Percentiles rank a stretch among this genome's conserved stretches.
Conservation (phyloP, 345 rosid genomes). For the Erucastrum elatum region DNA sequence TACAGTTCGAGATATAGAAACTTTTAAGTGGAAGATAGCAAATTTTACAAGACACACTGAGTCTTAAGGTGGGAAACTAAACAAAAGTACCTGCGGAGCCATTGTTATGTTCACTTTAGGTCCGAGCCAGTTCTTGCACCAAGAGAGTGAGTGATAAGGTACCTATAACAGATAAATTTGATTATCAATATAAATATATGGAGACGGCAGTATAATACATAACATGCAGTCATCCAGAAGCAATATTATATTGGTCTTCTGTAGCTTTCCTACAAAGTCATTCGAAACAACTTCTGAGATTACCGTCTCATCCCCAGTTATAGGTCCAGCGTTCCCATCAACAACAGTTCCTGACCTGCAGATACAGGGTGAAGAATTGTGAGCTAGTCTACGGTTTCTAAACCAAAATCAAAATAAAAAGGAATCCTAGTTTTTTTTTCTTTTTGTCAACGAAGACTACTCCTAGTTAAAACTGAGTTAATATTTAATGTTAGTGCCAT, state of each 20-base stretch:
- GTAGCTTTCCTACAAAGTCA: conserved; percentile 1
- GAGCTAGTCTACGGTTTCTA: conserved; percentile 13
- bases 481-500: background rate
- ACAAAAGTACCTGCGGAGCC: conserved; percentile 79
- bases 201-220: background rate
- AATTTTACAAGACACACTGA: background rate
- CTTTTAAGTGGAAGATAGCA: background rate
- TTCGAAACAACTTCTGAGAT: conserved; percentile 32
- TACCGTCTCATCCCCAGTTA: conserved; percentile 97
- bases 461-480: background rate
- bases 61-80: background rate
- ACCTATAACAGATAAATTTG: conserved; percentile 51
- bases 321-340: conserved; percentile 86
- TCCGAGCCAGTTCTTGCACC: conserved; percentile 98
- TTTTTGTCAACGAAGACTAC: background rate
- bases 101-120: conserved; percentile 83
- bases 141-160: conserved; percentile 91
- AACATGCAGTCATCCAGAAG: background rate
- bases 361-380: conserved; percentile 27
- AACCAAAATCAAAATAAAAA: background rate
- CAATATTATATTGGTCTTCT: background rate
- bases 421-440: too few relatives aligned
- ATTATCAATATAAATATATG: conserved; percentile 1
- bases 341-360: conserved; percentile 85
- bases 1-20: background rate